Conservation (phyloP, 805 yeast genomes). For the Saccharomyces eubayanus region DNA sequence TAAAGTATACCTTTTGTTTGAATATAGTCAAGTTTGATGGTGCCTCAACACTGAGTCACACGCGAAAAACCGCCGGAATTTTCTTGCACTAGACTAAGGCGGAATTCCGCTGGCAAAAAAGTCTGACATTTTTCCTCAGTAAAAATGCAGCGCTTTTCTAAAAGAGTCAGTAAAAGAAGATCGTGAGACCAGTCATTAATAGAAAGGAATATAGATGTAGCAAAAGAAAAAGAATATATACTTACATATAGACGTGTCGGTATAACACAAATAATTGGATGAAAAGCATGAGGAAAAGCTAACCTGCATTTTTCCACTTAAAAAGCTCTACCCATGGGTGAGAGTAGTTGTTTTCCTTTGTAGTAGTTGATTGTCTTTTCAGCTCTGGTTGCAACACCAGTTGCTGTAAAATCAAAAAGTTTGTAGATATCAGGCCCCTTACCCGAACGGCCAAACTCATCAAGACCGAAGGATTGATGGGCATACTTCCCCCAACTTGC, state of each 20-base stretch:
- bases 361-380: constrained; percentile 68
- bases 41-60: not conserved
- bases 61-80: not conserved
- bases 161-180: not conserved
- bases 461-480: constrained; percentile 91
- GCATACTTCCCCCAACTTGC: constrained; percentile 91
- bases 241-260: not conserved
- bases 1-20: not conserved
- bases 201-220: not conserved
- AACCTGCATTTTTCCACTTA: constrained; percentile 26
- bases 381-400: constrained; percentile 85
- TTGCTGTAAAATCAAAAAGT: constrained; percentile 82
- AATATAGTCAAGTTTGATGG: not conserved
- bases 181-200: not conserved
- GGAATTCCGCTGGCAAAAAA: not conserved
- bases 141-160: not conserved
- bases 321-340: constrained; percentile 78
- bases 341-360: constrained; percentile 60
- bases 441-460: constrained; percentile 96
- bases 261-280: not conserved
- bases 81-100: not conserved
- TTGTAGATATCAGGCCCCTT: constrained; percentile 76
- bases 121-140: not conserved
- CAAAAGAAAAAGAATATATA: not conserved
- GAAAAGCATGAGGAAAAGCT: not conserved